Percentiles rank a stretch among this genome's conserved stretches.
Evolutionary conservation across 345 rosid species (phyloP).

Genomic region (Populus simonii): DNA sequence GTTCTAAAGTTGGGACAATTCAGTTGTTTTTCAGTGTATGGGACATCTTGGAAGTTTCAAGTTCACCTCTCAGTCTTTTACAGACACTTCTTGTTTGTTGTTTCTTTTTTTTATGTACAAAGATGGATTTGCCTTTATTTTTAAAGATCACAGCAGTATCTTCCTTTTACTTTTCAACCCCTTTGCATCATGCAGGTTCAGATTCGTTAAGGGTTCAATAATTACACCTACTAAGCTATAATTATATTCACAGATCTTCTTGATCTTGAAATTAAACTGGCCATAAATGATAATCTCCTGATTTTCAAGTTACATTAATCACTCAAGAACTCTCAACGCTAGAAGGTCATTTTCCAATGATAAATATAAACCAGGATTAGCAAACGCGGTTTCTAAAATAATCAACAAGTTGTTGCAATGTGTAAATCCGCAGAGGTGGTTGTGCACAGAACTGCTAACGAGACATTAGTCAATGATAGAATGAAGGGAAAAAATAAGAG

Average conservation of each 20-base stretch:
- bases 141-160: neutral
- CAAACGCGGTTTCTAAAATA: neutral
- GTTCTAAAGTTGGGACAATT: conserved; percentile 25
- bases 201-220: no score
- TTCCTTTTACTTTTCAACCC: neutral
- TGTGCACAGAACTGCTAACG: neutral
- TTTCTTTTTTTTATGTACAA: conserved; percentile 10
- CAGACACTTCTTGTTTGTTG: neutral
- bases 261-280: neutral
- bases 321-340: neutral
- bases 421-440: neutral
- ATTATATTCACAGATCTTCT: neutral
- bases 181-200: neutral
- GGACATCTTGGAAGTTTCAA: conserved; percentile 1
- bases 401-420: neutral
- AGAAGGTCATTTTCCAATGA: neutral
- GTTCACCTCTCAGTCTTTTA: neutral
- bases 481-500: neutral
- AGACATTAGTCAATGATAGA: neutral
- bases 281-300: neutral
- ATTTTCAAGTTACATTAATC: neutral
- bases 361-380: neutral
- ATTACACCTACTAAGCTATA: neutral
- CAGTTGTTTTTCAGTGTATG: neutral
- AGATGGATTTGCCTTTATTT: conserved; percentile 14